phyloP scores from a whole-genome alignment of 495 filamentous ascomycete species.

The Neurospora sp. region DNA sequence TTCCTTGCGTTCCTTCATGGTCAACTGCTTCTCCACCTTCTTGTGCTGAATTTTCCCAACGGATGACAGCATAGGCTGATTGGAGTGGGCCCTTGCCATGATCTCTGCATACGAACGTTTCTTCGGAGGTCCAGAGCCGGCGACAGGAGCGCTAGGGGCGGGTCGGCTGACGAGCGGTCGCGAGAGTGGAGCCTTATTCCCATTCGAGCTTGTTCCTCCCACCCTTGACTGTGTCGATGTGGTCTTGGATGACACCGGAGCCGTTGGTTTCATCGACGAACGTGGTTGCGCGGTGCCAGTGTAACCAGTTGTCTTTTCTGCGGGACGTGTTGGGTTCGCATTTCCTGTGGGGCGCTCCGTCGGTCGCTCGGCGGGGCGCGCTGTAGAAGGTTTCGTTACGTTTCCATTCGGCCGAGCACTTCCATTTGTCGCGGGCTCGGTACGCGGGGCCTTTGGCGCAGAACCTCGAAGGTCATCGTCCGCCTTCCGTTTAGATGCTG shows the following conservation, averaged over 20 bases:
- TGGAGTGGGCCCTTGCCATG: slow-evolving; percentile 53
- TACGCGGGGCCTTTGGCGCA: slow-evolving; percentile 21
- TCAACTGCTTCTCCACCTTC: slow-evolving; percentile 32
- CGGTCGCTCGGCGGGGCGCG: neutral
- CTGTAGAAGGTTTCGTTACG: slow-evolving; percentile 6
- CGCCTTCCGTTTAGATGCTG: slow-evolving; percentile 39
- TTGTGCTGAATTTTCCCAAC: slow-evolving; percentile 49
- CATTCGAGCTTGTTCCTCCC: slow-evolving; percentile 4
- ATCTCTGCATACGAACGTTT: slow-evolving; percentile 60
- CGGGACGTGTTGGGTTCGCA: neutral
- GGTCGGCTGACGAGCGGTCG: slow-evolving; percentile 10
- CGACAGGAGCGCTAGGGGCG: neutral
- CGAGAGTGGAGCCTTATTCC: slow-evolving; percentile 8
- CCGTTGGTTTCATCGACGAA: neutral
- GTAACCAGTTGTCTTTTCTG: slow-evolving; percentile 3
- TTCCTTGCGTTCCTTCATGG: slow-evolving; percentile 38
- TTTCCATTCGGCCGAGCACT: slow-evolving; percentile 8
- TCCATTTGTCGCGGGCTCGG: slow-evolving; percentile 9
- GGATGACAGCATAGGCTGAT: slow-evolving; percentile 33
- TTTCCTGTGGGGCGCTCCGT: slow-evolving; percentile 1
- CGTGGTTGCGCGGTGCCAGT: slow-evolving; percentile 6
- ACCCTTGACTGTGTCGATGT: neutral
- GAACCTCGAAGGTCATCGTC: slow-evolving; percentile 32
- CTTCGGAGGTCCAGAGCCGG: slow-evolving; percentile 38
- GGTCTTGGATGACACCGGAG: slow-evolving; percentile 1